Conservation (phyloP, 2,329 filamentous ascomycete species). For the Peltaster fructicola region DNA sequence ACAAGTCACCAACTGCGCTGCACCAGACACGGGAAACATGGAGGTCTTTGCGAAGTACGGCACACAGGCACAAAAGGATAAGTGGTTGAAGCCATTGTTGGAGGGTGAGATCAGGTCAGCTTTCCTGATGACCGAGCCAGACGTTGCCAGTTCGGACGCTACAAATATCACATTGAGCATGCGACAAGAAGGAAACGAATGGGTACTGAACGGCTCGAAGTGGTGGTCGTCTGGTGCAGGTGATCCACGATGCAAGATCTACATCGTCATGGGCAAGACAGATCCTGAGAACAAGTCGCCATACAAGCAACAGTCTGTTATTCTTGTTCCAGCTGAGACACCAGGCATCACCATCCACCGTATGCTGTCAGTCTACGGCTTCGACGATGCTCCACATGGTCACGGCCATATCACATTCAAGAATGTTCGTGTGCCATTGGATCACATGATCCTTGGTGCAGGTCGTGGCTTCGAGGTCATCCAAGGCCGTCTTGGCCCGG, state of each 20-base stretch:
- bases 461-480: conserved; percentile 97
- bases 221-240: conserved; percentile 98
- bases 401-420: conserved; percentile 84
- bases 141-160: conserved; percentile 32
- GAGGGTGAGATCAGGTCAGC: conserved; percentile 32
- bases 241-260: conserved; percentile 79
- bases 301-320: conserved; percentile 84
- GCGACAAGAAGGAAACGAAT: conserved; percentile 65
- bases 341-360: conserved; percentile 83
- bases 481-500: conserved; percentile 86
- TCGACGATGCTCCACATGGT: conserved; percentile 94
- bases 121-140: conserved; percentile 43
- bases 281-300: conserved; percentile 56
- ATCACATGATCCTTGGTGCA: conserved; percentile 78
- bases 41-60: conserved; percentile 36
- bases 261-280: conserved; percentile 92
- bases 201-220: conserved; percentile 89
- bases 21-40: conserved; percentile 35
- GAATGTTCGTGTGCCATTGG: conserved; percentile 71
- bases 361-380: conserved; percentile 88
- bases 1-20: conserved; percentile 61
- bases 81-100: conserved; percentile 32
- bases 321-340: conserved; percentile 65
- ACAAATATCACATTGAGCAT: conserved; percentile 48
- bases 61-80: conserved; percentile 31